Percentiles rank a stretch among this genome's conserved stretches.
Evolutionary conservation across 257 asterid genomes (phyloP).

Genomic region (Nicotiana tomentosiformis): DNA sequence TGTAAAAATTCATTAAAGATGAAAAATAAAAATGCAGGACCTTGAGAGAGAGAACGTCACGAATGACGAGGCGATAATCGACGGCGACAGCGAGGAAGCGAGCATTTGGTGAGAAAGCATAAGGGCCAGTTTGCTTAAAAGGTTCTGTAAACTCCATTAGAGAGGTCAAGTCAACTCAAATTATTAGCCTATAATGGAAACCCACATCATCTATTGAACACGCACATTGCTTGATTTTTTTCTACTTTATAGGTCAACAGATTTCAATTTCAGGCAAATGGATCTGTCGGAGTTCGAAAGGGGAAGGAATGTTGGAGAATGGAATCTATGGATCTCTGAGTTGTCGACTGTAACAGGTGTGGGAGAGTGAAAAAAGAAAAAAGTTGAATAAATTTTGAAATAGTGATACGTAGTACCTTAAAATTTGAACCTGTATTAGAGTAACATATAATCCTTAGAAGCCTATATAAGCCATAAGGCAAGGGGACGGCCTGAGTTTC

Average conservation of each 20-base stretch:
- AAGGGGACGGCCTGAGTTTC: too few relatives aligned
- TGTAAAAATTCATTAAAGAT: background rate
- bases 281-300: background rate
- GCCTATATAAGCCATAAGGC: too few relatives aligned
- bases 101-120: constrained; percentile 86
- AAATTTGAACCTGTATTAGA: background rate
- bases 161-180: constrained; percentile 6
- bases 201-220: background rate
- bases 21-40: constrained; percentile 21
- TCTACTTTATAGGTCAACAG: background rate
- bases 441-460: too few relatives aligned
- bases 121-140: constrained; percentile 77
- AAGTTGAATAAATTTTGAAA: background rate
- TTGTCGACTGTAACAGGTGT: background rate
- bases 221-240: background rate
- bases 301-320: background rate
- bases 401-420: background rate
- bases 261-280: background rate
- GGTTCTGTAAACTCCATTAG: constrained; percentile 90
- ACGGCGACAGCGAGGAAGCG: constrained; percentile 81
- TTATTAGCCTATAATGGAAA: background rate
- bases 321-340: background rate
- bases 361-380: background rate
- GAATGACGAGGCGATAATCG: constrained; percentile 91
- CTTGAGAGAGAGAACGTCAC: constrained; percentile 86